Base-by-base conservation (phyloP, 495 filamentous ascomycete species). In the Tuber umbilicatum region DNA sequence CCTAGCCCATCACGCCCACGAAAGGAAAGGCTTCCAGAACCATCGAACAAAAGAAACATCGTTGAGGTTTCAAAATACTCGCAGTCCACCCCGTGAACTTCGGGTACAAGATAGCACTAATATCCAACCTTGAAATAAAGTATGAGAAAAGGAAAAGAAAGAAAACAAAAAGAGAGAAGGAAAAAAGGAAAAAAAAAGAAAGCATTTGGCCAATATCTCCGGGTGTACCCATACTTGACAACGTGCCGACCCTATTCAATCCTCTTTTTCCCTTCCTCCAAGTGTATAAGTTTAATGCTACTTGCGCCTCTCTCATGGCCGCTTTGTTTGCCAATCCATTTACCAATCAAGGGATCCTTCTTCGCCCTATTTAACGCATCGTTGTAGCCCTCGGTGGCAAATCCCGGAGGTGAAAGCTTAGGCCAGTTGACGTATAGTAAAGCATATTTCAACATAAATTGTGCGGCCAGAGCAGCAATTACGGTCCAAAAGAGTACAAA, bases 381-480 rank as follows among this genome's bases (percentile, higher is more conserved):
- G 74, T 94, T 90, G 78, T 93, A 94, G 12, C 93, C 92, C 82
- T 98, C 94, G 1, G 88, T 88, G 2, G 92, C 94, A 84, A 89
- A 94, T 5, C 90, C 88, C 12, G 93, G 90, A 9, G 92, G 92
- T 78, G 95, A 97, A 7, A 99, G 88, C 82, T 95, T 97, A 27
- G 95, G 95, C 95, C 95, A 99, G 84, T 94, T 96, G 41, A 99
- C 95, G 83, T 93, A 99, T 71, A 99, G 88, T 87, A 95, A 93
- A 60, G 96, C 96, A 83, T 97, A 91, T 31, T 80, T 87, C 68
- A 88, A 84, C 60, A 98, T 90, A 80, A 98, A 98, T 69, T 86
- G 85, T 68, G 89, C 84, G 73, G 88, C 89, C 88, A 90, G 97
- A 38, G 81, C 86, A 6, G 87, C 89, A 12, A 97, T 85, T 0